phyloP scores from a whole-genome alignment of 1,284 basidiomycete genomes.

The Macrocystidia cucumis region DNA sequence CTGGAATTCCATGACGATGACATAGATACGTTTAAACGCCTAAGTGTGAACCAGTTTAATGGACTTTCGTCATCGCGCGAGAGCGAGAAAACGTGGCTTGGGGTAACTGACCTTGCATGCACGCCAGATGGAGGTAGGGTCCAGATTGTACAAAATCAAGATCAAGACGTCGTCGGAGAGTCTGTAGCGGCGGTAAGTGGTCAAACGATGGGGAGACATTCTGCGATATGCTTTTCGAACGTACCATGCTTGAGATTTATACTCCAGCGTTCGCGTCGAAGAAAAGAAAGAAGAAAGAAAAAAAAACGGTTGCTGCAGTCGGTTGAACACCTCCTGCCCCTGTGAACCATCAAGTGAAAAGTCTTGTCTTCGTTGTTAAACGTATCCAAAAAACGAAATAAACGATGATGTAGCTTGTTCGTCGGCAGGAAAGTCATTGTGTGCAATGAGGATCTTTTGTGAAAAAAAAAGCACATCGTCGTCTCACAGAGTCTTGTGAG shows the following conservation, averaged over 20 bases:
- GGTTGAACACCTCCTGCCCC: slow-evolving; percentile 27
- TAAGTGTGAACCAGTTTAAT: slow-evolving; percentile 15
- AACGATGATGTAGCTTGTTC: slow-evolving; percentile 25
- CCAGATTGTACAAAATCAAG: slow-evolving; percentile 42
- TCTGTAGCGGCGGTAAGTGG: slow-evolving; percentile 33
- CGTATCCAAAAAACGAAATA: slow-evolving; percentile 19
- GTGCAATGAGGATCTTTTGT: slow-evolving; percentile 40
- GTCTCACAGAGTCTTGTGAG: slow-evolving; percentile 32
- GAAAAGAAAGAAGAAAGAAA: slow-evolving; percentile 31
- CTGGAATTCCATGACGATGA: slow-evolving; percentile 35
- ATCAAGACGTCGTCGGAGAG: slow-evolving; percentile 48
- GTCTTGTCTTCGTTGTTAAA: slow-evolving; percentile 25
- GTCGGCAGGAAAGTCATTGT: slow-evolving; percentile 36
- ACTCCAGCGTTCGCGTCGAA: slow-evolving; percentile 24
- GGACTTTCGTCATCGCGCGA: slow-evolving; percentile 1
- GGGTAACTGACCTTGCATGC: slow-evolving; percentile 37
- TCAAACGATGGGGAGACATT: slow-evolving; percentile 34
- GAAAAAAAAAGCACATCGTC: slow-evolving; percentile 28
- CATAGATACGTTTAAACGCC: slow-evolving; percentile 38
- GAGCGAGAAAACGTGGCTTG: not conserved
- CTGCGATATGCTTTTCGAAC: slow-evolving; percentile 19
- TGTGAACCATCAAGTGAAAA: slow-evolving; percentile 24
- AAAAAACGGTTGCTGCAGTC: slow-evolving; percentile 31
- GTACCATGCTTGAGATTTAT: slow-evolving; percentile 34
- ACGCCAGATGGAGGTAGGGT: slow-evolving; percentile 41